A percentile compares a stretch with the other conserved stretches of the same genome.
Evolutionary conservation across 371 early-diverging fungal species (phyloP).

Genomic region (Mortierella sp.): DNA sequence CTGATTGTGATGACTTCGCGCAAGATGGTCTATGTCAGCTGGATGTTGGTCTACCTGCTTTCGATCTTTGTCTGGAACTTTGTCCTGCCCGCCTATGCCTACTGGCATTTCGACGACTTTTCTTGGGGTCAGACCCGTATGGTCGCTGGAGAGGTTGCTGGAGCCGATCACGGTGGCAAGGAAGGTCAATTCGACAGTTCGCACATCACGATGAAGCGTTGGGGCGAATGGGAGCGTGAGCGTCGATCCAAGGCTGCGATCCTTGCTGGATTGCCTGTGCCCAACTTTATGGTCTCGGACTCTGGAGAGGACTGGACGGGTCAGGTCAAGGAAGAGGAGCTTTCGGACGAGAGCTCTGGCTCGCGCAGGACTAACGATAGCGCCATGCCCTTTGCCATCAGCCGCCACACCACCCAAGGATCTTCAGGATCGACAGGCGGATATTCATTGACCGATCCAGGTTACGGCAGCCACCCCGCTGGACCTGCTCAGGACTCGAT

Average conservation of each 20-base stretch:
- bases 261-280: slow-evolving; percentile 41
- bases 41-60: slow-evolving; percentile 96
- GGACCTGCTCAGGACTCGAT: slow-evolving; percentile 36
- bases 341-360: slow-evolving; percentile 51
- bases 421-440: slow-evolving; percentile 27
- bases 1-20: slow-evolving; percentile 94
- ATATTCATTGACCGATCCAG: slow-evolving; percentile 42
- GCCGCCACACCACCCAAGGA: slow-evolving; percentile 26
- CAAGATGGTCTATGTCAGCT: slow-evolving; percentile 91
- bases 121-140: slow-evolving; percentile 98
- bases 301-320: slow-evolving; percentile 47
- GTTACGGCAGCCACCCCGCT: slow-evolving; percentile 17
- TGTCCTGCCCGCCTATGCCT: slow-evolving; percentile 97
- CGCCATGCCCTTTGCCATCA: slow-evolving; percentile 22
- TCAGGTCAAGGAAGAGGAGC: slow-evolving; percentile 42
- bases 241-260: slow-evolving; percentile 50
- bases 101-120: slow-evolving; percentile 99
- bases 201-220: slow-evolving; percentile 75
- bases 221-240: slow-evolving; percentile 75
- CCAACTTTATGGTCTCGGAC: slow-evolving; percentile 50
- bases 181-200: slow-evolving; percentile 76
- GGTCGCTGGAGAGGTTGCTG: slow-evolving; percentile 76
- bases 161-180: slow-evolving; percentile 66
- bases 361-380: slow-evolving; percentile 47
- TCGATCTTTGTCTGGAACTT: slow-evolving; percentile 99